phyloP scores from a whole-genome alignment of 2,329 filamentous ascomycete species.

The Ceratocystiopsis minuta region DNA sequence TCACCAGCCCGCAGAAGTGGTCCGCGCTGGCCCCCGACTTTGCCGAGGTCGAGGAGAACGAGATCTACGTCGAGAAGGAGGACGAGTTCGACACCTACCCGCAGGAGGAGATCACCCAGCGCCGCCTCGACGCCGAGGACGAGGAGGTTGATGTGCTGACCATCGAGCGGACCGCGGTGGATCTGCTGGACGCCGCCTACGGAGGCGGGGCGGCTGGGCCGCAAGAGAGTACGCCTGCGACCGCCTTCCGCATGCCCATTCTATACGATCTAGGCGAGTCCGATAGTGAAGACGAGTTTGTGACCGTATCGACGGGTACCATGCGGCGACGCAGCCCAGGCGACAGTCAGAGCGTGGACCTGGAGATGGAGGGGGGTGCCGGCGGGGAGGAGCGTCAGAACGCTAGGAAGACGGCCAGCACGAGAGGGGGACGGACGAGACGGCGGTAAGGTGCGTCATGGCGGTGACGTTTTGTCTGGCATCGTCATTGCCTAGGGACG shows the following conservation, averaged over 20 bases:
- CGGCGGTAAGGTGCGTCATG: background rate
- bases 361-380: slow-evolving; percentile 35
- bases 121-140: slow-evolving; percentile 77
- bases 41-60: slow-evolving; percentile 92
- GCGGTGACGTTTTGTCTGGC: background rate
- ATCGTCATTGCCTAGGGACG: no score
- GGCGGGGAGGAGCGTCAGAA: slow-evolving; percentile 16
- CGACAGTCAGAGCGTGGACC: slow-evolving; percentile 36
- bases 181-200: slow-evolving; percentile 23
- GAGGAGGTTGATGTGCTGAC: slow-evolving; percentile 85
- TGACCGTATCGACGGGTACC: slow-evolving; percentile 54
- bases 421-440: slow-evolving; percentile 21
- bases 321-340: slow-evolving; percentile 75
- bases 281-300: slow-evolving; percentile 82
- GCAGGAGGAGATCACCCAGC: slow-evolving; percentile 82
- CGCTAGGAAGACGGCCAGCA: slow-evolving; percentile 22
- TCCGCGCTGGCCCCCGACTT: slow-evolving; percentile 94
- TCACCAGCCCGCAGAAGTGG: slow-evolving; percentile 90
- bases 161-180: slow-evolving; percentile 46
- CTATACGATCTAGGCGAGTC: slow-evolving; percentile 84
- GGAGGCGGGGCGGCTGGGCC: background rate
- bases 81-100: slow-evolving; percentile 98
- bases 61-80: slow-evolving; percentile 86
- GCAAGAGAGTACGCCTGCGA: no score
- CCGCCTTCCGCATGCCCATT: slow-evolving; percentile 74